Conservation (phyloP, 257 asterid species). For the Solanum rostratum region DNA sequence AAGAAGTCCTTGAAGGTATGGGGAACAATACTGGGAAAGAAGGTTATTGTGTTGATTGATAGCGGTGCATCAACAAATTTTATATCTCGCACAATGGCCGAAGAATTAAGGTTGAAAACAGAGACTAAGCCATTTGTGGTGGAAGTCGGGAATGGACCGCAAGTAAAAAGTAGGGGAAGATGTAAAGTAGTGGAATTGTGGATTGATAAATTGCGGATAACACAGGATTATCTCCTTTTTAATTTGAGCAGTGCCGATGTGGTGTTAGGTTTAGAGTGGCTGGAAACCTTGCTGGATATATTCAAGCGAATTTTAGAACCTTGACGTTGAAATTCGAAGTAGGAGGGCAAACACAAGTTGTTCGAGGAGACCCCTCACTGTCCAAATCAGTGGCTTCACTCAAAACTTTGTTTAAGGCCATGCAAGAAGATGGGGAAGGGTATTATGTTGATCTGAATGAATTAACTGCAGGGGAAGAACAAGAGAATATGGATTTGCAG, state of each 20-base stretch:
- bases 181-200: background rate
- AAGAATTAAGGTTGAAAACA: background rate
- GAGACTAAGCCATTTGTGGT: background rate
- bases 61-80: background rate
- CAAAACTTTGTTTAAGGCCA: background rate
- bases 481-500: background rate
- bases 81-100: background rate
- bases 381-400: background rate
- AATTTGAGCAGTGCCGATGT: background rate
- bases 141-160: background rate
- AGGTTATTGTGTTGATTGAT: background rate
- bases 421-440: background rate
- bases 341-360: background rate
- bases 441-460: background rate
- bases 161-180: background rate
- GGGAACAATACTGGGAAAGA: background rate
- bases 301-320: background rate
- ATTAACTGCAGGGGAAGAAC: background rate
- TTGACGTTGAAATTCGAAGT: background rate
- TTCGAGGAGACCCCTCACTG: background rate
- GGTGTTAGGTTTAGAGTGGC: background rate
- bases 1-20: background rate
- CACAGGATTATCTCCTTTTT: background rate
- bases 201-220: background rate
- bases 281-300: background rate